These are phyloP conservation scores for Eleusine indica DNA, from an alignment of 176 grass and related monocot genomes.

Conservation along the genomic window DNA sequence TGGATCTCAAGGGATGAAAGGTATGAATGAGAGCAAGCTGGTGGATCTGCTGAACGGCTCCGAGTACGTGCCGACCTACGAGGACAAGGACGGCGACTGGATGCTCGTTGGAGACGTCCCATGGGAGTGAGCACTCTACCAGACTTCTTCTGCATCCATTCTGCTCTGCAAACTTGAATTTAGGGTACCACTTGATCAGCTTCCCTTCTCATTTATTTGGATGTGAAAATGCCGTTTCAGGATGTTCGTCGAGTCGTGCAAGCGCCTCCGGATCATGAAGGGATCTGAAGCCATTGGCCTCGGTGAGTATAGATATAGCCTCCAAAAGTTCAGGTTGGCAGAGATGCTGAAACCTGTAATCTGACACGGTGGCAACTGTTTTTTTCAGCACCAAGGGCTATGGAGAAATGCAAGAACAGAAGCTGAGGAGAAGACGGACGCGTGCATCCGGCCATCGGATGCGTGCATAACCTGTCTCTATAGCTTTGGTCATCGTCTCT, in stretches of 20 bases:
- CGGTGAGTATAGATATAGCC: constrained; percentile 48
- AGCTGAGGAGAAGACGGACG: constrained; percentile 55
- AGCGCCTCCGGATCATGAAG: constrained; percentile 96
- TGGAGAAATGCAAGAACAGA: constrained; percentile 98
- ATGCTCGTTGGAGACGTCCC: constrained; percentile 96
- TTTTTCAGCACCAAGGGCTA: constrained; percentile 83
- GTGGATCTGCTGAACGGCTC: constrained; percentile 72
- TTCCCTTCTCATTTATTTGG: background rate
- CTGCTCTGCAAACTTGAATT: background rate
- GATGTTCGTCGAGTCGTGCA: constrained; percentile 98
- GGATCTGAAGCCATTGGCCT: constrained; percentile 98
- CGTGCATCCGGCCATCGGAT: constrained; percentile 20
- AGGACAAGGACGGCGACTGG: constrained; percentile 98
- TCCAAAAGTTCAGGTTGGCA: constrained; percentile 22
- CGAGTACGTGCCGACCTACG: constrained; percentile 85
- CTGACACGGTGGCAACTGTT: background rate
- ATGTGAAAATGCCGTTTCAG: constrained; percentile 44
- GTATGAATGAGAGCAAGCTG: constrained; percentile 76
- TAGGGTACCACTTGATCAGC: background rate
- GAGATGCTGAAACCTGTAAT: background rate
- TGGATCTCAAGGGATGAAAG: constrained; percentile 65
- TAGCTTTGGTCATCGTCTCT: constrained; percentile 45
- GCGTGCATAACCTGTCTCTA: constrained; percentile 33
- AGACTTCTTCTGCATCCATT: background rate
- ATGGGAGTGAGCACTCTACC: constrained; percentile 71